phyloP scores from a whole-genome alignment of 768 basidiomycete species.

The Dentipellis fragilis region DNA sequence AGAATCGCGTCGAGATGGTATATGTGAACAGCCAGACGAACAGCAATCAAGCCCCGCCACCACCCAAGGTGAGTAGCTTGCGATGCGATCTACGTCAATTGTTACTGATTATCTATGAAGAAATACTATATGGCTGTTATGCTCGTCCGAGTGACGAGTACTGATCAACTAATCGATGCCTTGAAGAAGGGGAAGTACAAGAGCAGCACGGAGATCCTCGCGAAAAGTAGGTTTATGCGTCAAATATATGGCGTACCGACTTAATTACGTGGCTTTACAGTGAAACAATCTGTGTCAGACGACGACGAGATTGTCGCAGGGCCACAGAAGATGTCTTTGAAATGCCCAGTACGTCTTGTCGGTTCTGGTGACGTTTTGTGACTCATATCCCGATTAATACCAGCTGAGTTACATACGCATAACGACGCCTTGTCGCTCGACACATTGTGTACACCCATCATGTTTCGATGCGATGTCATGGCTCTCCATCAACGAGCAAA shows the following conservation, averaged over 20 bases:
- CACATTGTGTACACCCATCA: constrained; percentile 79
- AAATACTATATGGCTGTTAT: constrained; percentile 82
- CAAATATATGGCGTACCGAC: neutral
- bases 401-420: constrained; percentile 85
- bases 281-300: constrained; percentile 38
- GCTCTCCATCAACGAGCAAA: constrained; percentile 93
- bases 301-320: constrained; percentile 92
- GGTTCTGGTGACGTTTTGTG: neutral
- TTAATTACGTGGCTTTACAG: constrained; percentile 25
- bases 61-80: constrained; percentile 47
- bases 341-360: constrained; percentile 70
- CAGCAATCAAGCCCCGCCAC: constrained; percentile 45
- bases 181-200: constrained; percentile 60
- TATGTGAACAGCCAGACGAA: constrained; percentile 67
- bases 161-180: constrained; percentile 59
- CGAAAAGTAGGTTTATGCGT: constrained; percentile 44
- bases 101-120: constrained; percentile 26
- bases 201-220: constrained; percentile 51
- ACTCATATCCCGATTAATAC: constrained; percentile 1
- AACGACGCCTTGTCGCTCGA: constrained; percentile 74
- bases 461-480: constrained; percentile 95
- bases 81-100: neutral
- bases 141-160: constrained; percentile 70
- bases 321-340: constrained; percentile 81
- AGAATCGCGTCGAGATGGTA: constrained; percentile 76